phyloP scores from a whole-genome alignment of 192 early-diverging fungal species.

The Phycomyces nitens region DNA sequence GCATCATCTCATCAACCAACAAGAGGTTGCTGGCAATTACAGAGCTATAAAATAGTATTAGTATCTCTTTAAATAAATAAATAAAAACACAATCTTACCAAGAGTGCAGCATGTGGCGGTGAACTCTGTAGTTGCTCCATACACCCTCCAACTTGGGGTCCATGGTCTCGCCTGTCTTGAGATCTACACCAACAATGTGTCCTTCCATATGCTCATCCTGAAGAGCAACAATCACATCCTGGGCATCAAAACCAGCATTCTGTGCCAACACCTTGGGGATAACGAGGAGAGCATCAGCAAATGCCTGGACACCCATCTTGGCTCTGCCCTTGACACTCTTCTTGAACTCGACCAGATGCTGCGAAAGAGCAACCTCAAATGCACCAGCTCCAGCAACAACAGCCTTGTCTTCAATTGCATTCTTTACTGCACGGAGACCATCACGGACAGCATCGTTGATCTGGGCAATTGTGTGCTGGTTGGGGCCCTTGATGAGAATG shows the following conservation, averaged over 20 bases:
- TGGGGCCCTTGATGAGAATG: slow-evolving; percentile 93
- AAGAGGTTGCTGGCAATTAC: slow-evolving; percentile 97
- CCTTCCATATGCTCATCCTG: slow-evolving; percentile 91
- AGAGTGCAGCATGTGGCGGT: slow-evolving; percentile 94
- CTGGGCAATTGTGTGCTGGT: slow-evolving; percentile 87
- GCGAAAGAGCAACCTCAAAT: slow-evolving; percentile 87
- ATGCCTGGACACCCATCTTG: slow-evolving; percentile 96
- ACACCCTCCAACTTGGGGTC: slow-evolving; percentile 92
- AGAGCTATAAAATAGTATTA: slow-evolving; percentile 37
- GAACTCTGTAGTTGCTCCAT: slow-evolving; percentile 98
- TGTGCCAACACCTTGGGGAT: slow-evolving; percentile 95
- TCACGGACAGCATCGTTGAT: slow-evolving; percentile 98
- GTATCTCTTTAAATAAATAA: neutral
- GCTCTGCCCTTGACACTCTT: slow-evolving; percentile 86
- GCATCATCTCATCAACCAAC: slow-evolving; percentile 98
- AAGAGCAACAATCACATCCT: slow-evolving; percentile 91
- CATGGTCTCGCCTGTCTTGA: slow-evolving; percentile 89
- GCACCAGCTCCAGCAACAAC: slow-evolving; percentile 94
- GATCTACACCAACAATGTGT: slow-evolving; percentile 89
- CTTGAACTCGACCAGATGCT: slow-evolving; percentile 86
- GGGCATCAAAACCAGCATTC: slow-evolving; percentile 95
- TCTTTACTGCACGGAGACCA: slow-evolving; percentile 96
- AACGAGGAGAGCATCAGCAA: slow-evolving; percentile 92
- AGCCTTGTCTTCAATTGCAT: slow-evolving; percentile 89
- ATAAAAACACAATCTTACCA: slow-evolving; percentile 33